These are phyloP conservation scores for Acanthamoeba healyi DNA, from an alignment of 208 protist genomes.

Conservation along the genomic window DNA sequence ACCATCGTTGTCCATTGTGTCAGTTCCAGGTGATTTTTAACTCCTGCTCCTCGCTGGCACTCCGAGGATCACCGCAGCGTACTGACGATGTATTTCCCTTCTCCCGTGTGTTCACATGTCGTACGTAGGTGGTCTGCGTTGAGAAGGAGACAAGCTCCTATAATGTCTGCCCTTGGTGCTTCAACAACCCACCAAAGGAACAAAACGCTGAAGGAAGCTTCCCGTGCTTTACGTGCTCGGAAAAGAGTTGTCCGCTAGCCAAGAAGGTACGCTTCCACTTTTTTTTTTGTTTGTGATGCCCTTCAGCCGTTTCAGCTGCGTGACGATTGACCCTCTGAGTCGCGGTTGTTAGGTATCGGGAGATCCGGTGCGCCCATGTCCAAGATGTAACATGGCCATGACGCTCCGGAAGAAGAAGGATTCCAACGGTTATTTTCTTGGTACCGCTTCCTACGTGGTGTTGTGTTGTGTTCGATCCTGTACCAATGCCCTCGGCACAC, in stretches of 20 bases:
- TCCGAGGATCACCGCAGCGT: background rate
- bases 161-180: conserved; percentile 40
- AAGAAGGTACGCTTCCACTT: background rate
- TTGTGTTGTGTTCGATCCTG: background rate
- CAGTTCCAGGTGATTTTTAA: conserved; percentile 8
- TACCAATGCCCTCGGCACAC: background rate
- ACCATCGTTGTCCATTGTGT: conserved; percentile 31
- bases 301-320: too few relatives aligned
- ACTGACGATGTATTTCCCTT: too few relatives aligned
- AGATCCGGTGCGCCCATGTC: conserved; percentile 30
- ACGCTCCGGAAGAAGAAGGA: conserved; percentile 35
- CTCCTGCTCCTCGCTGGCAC: too few relatives aligned
- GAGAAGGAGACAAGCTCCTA: conserved; percentile 2
- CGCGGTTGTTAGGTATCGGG: background rate
- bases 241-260: background rate
- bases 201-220: conserved; percentile 16
- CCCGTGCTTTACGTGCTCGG: conserved; percentile 38
- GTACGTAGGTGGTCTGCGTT: background rate
- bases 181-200: conserved; percentile 14
- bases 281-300: too few relatives aligned
- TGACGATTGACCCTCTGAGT: too few relatives aligned
- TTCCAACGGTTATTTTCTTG: background rate
- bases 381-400: conserved; percentile 18
- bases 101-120: too few relatives aligned
- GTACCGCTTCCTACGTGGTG: too few relatives aligned